Evolutionary conservation across 169 alveolate species (phyloP).

Genomic region (Eimeria falciformis): DNA sequence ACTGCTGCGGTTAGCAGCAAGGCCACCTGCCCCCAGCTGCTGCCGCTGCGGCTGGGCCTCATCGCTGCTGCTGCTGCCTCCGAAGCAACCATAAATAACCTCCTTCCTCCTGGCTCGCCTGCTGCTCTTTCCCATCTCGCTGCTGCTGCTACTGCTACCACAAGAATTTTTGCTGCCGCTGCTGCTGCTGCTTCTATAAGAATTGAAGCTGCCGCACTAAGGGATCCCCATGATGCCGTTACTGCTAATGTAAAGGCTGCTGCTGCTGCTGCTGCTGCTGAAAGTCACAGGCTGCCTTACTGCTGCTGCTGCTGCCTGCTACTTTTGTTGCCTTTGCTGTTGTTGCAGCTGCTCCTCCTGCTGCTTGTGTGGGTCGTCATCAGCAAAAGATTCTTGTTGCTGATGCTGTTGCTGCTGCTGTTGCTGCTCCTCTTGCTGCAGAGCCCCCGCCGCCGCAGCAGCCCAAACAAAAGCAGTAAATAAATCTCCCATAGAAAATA

Average conservation of each 20-base stretch:
- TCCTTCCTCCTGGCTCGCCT: constrained; percentile 51
- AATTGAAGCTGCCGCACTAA: too few species aligned
- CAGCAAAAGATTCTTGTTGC: not conserved
- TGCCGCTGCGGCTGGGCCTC: not conserved
- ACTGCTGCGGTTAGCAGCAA: constrained; percentile 14
- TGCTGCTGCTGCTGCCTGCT: not conserved
- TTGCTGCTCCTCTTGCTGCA: not conserved
- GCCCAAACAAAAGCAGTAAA: too few species aligned
- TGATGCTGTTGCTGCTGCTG: not conserved
- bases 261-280: constrained; percentile 7
- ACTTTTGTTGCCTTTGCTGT: not conserved
- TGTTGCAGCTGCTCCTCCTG: not conserved
- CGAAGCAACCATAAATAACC: constrained; percentile 55
- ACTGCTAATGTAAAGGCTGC: not conserved
- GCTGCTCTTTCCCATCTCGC: constrained; percentile 20
- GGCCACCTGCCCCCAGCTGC: not conserved
- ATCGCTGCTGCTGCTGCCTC: constrained; percentile 66
- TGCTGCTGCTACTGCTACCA: not conserved
- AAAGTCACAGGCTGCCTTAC: not conserved
- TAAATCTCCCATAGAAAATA: too few species aligned
- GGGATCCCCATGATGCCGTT: not conserved
- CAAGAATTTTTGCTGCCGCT: constrained; percentile 2
- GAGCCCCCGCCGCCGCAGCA: not conserved
- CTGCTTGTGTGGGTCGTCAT: not conserved
- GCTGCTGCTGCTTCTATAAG: not conserved